These are phyloP conservation scores for Panaeolus papilionaceus DNA, from an alignment of 768 basidiomycete genomes.

Conservation along the genomic window DNA sequence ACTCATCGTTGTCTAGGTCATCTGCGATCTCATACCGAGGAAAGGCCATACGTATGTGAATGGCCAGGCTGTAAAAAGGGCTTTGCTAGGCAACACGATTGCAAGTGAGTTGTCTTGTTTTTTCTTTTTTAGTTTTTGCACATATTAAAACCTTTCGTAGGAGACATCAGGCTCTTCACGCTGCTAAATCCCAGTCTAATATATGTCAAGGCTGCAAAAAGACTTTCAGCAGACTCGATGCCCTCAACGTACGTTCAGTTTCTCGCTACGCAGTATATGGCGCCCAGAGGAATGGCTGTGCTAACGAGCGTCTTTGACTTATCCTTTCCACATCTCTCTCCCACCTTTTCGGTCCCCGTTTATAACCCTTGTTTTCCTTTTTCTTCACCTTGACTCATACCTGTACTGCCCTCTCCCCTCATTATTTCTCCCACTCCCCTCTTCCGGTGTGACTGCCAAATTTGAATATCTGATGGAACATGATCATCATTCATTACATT, in stretches of 20 bases:
- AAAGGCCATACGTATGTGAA: conserved; percentile 92
- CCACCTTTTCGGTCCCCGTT: not conserved
- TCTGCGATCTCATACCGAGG: conserved; percentile 93
- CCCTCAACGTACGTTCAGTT: conserved; percentile 79
- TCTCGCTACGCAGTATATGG: conserved; percentile 9
- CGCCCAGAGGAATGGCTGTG: conserved; percentile 7
- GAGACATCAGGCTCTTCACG: conserved; percentile 91
- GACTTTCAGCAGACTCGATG: conserved; percentile 93
- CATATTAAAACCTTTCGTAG: conserved; percentile 39
- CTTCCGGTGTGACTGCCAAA: conserved; percentile 5
- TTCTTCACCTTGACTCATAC: conserved; percentile 19
- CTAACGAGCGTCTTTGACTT: conserved; percentile 14
- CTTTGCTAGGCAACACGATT: conserved; percentile 95
- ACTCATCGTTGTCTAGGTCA: conserved; percentile 62
- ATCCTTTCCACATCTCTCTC: not conserved
- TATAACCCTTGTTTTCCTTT: conserved; percentile 24
- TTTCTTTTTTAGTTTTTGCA: conserved; percentile 20
- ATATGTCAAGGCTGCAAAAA: conserved; percentile 93
- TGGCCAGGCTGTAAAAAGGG: conserved; percentile 96
- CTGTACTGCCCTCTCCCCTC: not conserved
- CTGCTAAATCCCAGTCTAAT: conserved; percentile 82
- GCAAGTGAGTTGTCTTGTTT: conserved; percentile 71
- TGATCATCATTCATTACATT: conserved; percentile 6
- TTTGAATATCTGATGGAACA: conserved; percentile 10
- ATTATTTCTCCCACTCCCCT: conserved; percentile 5